Evolutionary conservation across 2,329 filamentous ascomycete species (phyloP), one percentile per base, ranked within the genome.

Genomic region (Incumbomyces lentus): DNA sequence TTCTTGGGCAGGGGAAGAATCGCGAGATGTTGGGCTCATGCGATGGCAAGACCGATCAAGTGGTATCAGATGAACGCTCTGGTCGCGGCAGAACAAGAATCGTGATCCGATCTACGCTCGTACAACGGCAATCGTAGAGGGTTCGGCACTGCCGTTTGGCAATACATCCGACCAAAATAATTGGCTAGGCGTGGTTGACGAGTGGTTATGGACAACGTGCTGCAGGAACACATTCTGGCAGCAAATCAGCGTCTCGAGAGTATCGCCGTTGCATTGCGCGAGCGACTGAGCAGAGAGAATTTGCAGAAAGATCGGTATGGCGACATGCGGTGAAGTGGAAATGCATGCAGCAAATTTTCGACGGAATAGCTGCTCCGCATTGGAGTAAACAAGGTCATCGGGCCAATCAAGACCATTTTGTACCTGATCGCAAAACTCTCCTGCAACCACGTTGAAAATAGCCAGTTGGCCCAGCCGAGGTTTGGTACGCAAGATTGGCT

Each of bases 181-280:
- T 8, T 26, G 22, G 22, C 22, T 26, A 26, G 8, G 22, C 22
- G 22, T 26, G 22, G 22, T 26, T 26, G 22, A 8, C 22, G 8
- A 26, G 22, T 26, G 22, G 22, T 26, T 26, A 8, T 26, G 22
- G 22, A 26, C 22, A 26, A 14, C 8, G 12, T 32, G 40, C 40
- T 42, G 40, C 40, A 42, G 40, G 40, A 16, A 42, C 40, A 42
- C 17, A 18, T 33, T 42, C 33, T 42, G 19, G 17, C 40, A 42
- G 33, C 40, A 30, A 42, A 42, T 42, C 11, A 29, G 29, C 22
- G 16, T 13, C 6, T 26, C 5, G 3, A n/a, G 8, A 14, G 11
- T 42, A 30, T 22, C 29, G 29, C 32, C 10, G 11, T 10, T 17
- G 26, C n/a, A 17, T 33, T 22, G 14, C 16, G 40, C 29, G 30